Evolutionary conservation across 352 stramenopile genomes (phyloP), one percentile per base, ranked within the genome.

Genomic region (Globisporangium middletonii): DNA sequence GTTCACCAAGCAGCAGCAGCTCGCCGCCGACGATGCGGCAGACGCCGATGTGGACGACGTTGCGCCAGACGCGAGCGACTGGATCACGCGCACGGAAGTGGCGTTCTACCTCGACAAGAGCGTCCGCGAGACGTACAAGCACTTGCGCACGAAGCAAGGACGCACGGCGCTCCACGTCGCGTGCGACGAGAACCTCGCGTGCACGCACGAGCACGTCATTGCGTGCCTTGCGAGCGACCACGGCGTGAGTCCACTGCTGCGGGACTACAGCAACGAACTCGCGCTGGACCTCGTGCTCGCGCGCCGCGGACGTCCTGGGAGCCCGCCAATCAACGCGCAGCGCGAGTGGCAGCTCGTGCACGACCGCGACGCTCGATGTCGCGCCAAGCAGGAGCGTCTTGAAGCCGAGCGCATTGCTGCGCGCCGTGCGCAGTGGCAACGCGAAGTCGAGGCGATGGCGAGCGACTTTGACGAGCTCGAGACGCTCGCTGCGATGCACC

Each of bases 181-280:
- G 4, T 90, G 83, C 44, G 78, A 92, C n/a, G 78, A 89, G 55
- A 92, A 89, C 60, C 63, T 92, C 41, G 80, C 89, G 58, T 92
- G 83, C 43, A 92, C 77, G 3, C 82, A 92, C 42, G 82, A 92
- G 62, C 62, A 79, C 1, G 62, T 77, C 41, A 84, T 92, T 50
- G 72, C 83, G 3, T 68, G 64, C 23, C 58, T 89, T 46, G 62
- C 60, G 13, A 77, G 88, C 37, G 71, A 62, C 4, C 67, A 88
- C 50, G 82, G 77, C 0, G 85, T 73, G 51, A 81, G 78, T 54
- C 75, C 79, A 0, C 64, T 79, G 35, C 53, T 87, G 3, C 45
- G 64, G 2, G 82, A 92, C 55, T 63, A 92, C 52, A 74, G 68
- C 23, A 67, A 62, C 6, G 58, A 45, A 18, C 60, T 55, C 11